phyloP scores from a whole-genome alignment of 257 asterid genomes.

The Fraxinus cuspidata region DNA sequence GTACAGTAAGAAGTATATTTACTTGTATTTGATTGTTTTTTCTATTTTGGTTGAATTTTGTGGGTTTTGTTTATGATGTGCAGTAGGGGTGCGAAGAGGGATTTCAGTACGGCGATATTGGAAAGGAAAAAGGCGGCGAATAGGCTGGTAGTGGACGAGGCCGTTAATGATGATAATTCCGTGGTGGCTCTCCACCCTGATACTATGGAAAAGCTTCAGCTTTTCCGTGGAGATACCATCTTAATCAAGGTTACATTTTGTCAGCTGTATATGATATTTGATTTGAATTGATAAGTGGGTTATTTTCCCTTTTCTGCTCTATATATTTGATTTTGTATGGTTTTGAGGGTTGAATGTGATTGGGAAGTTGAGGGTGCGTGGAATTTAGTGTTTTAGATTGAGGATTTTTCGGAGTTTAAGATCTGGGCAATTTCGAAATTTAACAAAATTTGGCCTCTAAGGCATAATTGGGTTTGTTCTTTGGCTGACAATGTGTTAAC shows the following conservation, averaged over 20 bases:
- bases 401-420: background rate
- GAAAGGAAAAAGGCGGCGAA: slow-evolving; percentile 88
- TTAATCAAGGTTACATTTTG: slow-evolving; percentile 61
- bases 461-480: background rate
- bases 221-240: slow-evolving; percentile 88
- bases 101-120: slow-evolving; percentile 79
- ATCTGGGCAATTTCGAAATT: background rate
- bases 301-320: slow-evolving; percentile 5
- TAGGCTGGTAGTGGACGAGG: slow-evolving; percentile 83
- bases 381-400: background rate
- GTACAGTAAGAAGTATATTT: background rate
- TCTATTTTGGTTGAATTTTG: background rate
- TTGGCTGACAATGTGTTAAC: background rate
- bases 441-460: background rate
- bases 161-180: slow-evolving; percentile 80
- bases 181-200: slow-evolving; percentile 75
- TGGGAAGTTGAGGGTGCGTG: background rate
- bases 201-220: slow-evolving; percentile 88
- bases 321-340: background rate
- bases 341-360: background rate
- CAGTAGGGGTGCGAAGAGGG: slow-evolving; percentile 84
- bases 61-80: slow-evolving; percentile 25
- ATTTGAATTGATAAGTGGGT: slow-evolving; percentile 4
- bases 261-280: too few species aligned
- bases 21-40: background rate